phyloP scores from a whole-genome alignment of 129 eudicot species.

The Scalesia atractyloides region DNA sequence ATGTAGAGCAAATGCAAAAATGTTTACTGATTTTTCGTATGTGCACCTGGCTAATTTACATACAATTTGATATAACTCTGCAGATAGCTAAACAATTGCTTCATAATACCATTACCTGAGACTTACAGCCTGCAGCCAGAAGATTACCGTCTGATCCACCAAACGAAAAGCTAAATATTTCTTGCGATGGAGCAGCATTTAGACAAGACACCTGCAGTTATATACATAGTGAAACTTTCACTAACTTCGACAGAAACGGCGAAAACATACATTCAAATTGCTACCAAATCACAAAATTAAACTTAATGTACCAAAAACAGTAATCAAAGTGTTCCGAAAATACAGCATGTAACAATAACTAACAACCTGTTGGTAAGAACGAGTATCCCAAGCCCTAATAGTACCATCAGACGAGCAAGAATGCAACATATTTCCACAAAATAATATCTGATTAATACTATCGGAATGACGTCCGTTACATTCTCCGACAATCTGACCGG shows the following conservation, averaged over 20 bases:
- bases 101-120: slow-evolving; percentile 57
- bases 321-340: background rate
- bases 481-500: slow-evolving; percentile 83
- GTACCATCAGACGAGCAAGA: slow-evolving; percentile 86
- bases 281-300: slow-evolving; percentile 9
- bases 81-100: background rate
- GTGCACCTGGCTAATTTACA: background rate
- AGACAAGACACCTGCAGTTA: slow-evolving; percentile 68
- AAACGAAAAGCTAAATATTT: slow-evolving; percentile 84
- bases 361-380: slow-evolving; percentile 72
- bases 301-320: background rate
- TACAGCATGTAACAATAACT: background rate
- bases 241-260: background rate
- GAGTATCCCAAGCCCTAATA: slow-evolving; percentile 85
- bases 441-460: slow-evolving; percentile 61
- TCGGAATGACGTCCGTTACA: slow-evolving; percentile 58
- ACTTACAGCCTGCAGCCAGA: slow-evolving; percentile 93
- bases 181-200: slow-evolving; percentile 75
- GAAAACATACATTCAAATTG: background rate
- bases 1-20: background rate
- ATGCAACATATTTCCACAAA: slow-evolving; percentile 55
- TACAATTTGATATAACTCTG: background rate
- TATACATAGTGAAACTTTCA: background rate
- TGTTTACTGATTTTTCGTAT: background rate
- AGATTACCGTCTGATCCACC: slow-evolving; percentile 75